A percentile compares a stretch with the other conserved stretches of the same genome.
These are phyloP conservation scores for Backusella morwellensis DNA, from an alignment of 192 early-diverging fungal species.

Conservation along the genomic window DNA sequence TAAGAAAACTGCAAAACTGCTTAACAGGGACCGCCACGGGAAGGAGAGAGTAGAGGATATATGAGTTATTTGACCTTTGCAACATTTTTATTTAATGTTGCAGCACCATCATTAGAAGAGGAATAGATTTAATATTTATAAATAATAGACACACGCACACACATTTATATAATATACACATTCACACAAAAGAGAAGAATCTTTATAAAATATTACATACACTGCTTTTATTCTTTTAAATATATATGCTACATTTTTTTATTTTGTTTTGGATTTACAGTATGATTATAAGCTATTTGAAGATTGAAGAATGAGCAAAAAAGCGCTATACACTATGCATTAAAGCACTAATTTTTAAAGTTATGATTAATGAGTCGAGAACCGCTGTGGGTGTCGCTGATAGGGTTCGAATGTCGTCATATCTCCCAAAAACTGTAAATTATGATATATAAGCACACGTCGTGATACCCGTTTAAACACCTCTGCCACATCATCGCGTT, in stretches of 20 bases:
- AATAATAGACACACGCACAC: not conserved
- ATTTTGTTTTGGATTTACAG: too few relatives aligned
- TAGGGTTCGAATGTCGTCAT: not conserved
- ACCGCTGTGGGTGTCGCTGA: not conserved
- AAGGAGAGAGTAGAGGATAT: constrained; percentile 69
- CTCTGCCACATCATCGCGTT: not conserved
- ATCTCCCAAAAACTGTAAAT: not conserved
- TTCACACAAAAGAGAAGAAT: too few relatives aligned
- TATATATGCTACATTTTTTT: too few relatives aligned
- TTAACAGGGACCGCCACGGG: too few relatives aligned
- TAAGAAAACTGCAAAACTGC: too few relatives aligned
- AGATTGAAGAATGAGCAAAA: too few relatives aligned
- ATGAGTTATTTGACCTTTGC: constrained; percentile 97
- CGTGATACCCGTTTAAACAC: not conserved
- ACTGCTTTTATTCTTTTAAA: too few relatives aligned
- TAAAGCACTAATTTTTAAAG: too few relatives aligned
- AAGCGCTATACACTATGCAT: too few relatives aligned
- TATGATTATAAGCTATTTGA: too few relatives aligned
- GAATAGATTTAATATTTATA: not conserved
- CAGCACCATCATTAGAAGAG: not conserved
- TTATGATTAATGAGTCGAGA: not conserved
- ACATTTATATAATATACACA: too few relatives aligned
- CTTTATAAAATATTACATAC: too few relatives aligned
- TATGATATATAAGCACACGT: not conserved
- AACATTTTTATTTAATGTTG: constrained; percentile 55